phyloP scores from a whole-genome alignment of 345 rosid genomes.

The Isatis tinctoria region DNA sequence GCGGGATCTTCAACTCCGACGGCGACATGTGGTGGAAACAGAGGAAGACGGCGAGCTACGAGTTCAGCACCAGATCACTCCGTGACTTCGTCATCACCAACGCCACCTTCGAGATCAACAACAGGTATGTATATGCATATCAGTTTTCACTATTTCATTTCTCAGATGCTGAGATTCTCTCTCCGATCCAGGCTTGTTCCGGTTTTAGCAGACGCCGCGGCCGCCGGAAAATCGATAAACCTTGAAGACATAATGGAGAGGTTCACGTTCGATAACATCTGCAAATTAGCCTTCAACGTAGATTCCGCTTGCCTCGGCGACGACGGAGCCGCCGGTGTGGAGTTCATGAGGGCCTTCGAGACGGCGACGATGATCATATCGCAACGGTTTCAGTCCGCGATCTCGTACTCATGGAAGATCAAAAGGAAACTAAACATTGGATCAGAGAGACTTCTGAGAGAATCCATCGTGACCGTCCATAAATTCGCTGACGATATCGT shows the following conservation, averaged over 20 bases:
- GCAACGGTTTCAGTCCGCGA: conserved; percentile 28
- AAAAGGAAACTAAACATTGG: conserved; percentile 42
- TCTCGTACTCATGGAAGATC: conserved; percentile 43
- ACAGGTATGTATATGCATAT: conserved; percentile 33
- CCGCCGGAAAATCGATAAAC: conserved; percentile 35
- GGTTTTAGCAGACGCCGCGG: conserved; percentile 39
- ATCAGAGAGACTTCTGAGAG: conserved; percentile 42
- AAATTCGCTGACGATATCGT: conserved; percentile 49
- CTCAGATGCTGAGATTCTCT: not conserved
- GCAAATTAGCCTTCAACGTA: conserved; percentile 64
- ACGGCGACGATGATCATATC: conserved; percentile 39
- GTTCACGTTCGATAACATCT: conserved; percentile 68
- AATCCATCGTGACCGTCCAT: conserved; percentile 36
- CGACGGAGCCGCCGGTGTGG: conserved; percentile 38
- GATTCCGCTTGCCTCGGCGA: conserved; percentile 55
- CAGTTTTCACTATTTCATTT: not conserved
- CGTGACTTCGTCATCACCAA: conserved; percentile 54
- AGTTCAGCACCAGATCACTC: conserved; percentile 68
- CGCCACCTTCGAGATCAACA: conserved; percentile 50
- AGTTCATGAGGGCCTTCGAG: conserved; percentile 47
- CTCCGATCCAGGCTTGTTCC: conserved; percentile 46
- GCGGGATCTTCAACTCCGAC: conserved; percentile 66
- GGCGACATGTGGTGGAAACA: conserved; percentile 68
- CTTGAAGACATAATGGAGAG: conserved; percentile 59
- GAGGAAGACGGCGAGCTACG: conserved; percentile 68